Conservation (phyloP, 176 grass and related monocot genomes). For the Aegilops tauschii region DNA sequence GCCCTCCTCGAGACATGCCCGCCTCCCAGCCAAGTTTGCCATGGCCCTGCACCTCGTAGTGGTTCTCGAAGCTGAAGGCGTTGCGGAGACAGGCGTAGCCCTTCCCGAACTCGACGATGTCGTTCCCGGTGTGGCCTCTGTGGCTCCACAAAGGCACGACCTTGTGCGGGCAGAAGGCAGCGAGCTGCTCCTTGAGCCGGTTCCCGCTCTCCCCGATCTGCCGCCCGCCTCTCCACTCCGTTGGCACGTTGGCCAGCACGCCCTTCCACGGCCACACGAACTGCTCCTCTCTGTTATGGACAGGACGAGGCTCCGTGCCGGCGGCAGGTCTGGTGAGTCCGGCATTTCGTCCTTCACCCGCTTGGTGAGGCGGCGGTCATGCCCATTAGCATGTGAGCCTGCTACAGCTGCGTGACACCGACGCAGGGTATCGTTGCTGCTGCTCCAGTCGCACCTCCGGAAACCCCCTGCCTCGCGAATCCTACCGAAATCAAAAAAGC, state of each 20-base stretch:
- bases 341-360: background rate
- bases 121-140: slow-evolving; percentile 43
- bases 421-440: background rate
- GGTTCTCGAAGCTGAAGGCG: slow-evolving; percentile 31
- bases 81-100: slow-evolving; percentile 36
- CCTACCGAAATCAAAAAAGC: background rate
- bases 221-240: slow-evolving; percentile 35
- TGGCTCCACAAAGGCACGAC: slow-evolving; percentile 46
- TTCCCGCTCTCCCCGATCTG: slow-evolving; percentile 22
- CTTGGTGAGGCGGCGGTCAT: background rate
- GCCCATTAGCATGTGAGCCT: background rate
- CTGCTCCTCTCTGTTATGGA: background rate
- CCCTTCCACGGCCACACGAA: slow-evolving; percentile 29
- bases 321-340: background rate
- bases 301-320: background rate
- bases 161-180: background rate
- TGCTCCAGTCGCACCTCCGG: background rate
- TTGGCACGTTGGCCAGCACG: slow-evolving; percentile 40
- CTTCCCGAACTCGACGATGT: slow-evolving; percentile 43
- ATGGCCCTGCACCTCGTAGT: slow-evolving; percentile 29
- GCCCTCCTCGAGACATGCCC: background rate
- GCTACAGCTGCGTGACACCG: background rate
- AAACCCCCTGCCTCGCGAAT: background rate
- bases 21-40: slow-evolving; percentile 35
- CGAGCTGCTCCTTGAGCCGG: background rate